phyloP scores from a whole-genome alignment of 2,329 filamentous ascomycete genomes.

The Setomelanomma holmii region DNA sequence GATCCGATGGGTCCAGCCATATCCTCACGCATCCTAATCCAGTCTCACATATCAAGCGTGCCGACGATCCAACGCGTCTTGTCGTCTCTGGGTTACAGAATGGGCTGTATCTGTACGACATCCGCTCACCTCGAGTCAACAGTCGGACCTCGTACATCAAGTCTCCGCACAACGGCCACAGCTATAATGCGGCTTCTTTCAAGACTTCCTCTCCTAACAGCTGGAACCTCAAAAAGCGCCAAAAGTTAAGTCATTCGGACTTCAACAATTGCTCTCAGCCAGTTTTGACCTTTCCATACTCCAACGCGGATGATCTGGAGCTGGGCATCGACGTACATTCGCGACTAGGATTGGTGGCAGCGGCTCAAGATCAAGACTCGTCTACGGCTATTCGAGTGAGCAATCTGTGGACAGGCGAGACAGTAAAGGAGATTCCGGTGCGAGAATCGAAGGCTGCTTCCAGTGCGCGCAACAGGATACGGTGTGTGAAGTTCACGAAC shows the following conservation, averaged over 20 bases:
- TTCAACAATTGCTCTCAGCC: slow-evolving; percentile 31
- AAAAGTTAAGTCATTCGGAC: slow-evolving; percentile 13
- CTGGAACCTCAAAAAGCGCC: slow-evolving; percentile 17
- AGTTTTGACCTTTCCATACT: slow-evolving; percentile 34
- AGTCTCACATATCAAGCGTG: slow-evolving; percentile 29
- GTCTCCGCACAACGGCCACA: slow-evolving; percentile 11
- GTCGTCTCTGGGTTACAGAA: slow-evolving; percentile 37
- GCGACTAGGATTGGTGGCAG: slow-evolving; percentile 42
- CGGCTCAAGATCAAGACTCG: slow-evolving; percentile 31
- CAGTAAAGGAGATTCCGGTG: slow-evolving; percentile 28
- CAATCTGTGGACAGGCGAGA: slow-evolving; percentile 42
- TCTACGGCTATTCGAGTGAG: slow-evolving; percentile 32
- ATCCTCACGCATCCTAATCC: slow-evolving; percentile 36
- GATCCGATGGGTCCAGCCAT: slow-evolving; percentile 30
- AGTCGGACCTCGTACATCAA: not conserved
- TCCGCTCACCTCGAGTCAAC: slow-evolving; percentile 26
- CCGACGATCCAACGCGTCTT: slow-evolving; percentile 35
- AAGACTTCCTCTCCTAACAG: slow-evolving; percentile 11
- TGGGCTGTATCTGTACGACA: slow-evolving; percentile 41
- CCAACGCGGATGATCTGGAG: slow-evolving; percentile 32
- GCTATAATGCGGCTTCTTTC: slow-evolving; percentile 26
- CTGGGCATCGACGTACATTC: slow-evolving; percentile 40
- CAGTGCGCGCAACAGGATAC: slow-evolving; percentile 12
- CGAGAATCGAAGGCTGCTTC: not conserved
- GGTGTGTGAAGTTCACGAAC: slow-evolving; percentile 41